These are phyloP conservation scores for Phytophthora rubi DNA, from an alignment of 352 stramenopile species.

Conservation along the genomic window DNA sequence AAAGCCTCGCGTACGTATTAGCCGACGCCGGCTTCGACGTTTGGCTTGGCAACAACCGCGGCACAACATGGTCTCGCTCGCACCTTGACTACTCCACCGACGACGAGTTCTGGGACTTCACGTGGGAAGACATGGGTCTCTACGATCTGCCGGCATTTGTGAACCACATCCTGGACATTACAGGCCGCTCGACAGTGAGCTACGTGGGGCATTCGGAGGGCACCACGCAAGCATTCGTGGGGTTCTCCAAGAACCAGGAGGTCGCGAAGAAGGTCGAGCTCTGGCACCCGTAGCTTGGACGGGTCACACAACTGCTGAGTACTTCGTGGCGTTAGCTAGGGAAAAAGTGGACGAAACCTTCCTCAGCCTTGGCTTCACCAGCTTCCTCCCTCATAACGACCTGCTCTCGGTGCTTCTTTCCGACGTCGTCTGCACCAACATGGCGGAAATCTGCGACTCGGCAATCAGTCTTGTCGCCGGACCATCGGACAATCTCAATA, in stretches of 20 bases:
- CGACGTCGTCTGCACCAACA: constrained; percentile 46
- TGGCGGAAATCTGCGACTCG: constrained; percentile 43
- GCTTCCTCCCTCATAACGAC: no score
- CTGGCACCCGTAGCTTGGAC: constrained; percentile 52
- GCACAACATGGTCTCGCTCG: constrained; percentile 53
- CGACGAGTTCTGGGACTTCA: constrained; percentile 60
- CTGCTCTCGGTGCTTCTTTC: no score
- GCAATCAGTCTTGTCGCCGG: constrained; percentile 53
- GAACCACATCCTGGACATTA: constrained; percentile 45
- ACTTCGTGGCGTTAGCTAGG: constrained; percentile 38
- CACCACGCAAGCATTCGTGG: constrained; percentile 53
- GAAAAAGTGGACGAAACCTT: no score
- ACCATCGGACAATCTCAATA: no score
- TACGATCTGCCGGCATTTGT: constrained; percentile 46
- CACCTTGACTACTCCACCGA: constrained; percentile 45
- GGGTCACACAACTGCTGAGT: constrained; percentile 25
- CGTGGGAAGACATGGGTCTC: constrained; percentile 57
- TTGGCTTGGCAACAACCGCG: constrained; percentile 66
- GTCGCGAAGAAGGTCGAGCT: constrained; percentile 39
- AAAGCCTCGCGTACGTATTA: constrained; percentile 57
- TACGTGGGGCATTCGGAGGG: constrained; percentile 51
- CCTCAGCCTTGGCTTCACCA: no score
- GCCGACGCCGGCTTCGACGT: constrained; percentile 60
- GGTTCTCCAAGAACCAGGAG: constrained; percentile 60
- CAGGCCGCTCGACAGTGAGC: constrained; percentile 42